Evolutionary conservation across 75 land plant genomes (phyloP), one percentile per base, ranked within the genome.

Genomic region (Cunninghamia lanceolata): DNA sequence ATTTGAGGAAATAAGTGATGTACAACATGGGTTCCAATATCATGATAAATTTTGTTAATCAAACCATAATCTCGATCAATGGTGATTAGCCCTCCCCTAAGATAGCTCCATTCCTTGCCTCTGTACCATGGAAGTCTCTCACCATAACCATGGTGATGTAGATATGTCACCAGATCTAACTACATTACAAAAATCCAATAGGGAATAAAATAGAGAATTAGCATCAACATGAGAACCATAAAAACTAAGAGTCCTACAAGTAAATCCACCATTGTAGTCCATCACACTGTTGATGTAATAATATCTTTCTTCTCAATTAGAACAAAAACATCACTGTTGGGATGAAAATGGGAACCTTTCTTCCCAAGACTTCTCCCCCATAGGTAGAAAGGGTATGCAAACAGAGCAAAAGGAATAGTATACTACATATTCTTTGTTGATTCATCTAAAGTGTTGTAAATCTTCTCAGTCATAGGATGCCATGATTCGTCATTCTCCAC

Each of bases 1-100:
- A 97, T 97, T 85, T 97, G 99, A 71, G 98, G 98, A 86, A 97
- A 97, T 75, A 97, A 90, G 87, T 97, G 99, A 74, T 97, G 99
- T 1, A 97, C 92, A n/a, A 97, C 99, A 89, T 97, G 98, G 16
- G 99, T 97, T 78, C 99, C 99, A 81, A 96, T 96, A 86, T 98
- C 95, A 87, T 98, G 99, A 84, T 96, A 99, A 68, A 98, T 90
- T 87, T 93, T 94, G 87, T 98, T 98, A 83, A 98, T 85, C 92
- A 81, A 83, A 56, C 99, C 99, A 87, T 97, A 97, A 77, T 97
- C 99, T 45, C 94, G 89, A 81, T 98, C 99, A 15, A 98, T 81
- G 4, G 99, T 98, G 15, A 97, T 94, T 4, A 98, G 88, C 14
- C 96, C 99, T 75, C 99, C 99, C 38, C 99, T 86, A 43, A 98